Evolutionary conservation across 2,329 filamentous ascomycete genomes (phyloP), one percentile per base, ranked within the genome.

Genomic region (Cercospora sp.): DNA sequence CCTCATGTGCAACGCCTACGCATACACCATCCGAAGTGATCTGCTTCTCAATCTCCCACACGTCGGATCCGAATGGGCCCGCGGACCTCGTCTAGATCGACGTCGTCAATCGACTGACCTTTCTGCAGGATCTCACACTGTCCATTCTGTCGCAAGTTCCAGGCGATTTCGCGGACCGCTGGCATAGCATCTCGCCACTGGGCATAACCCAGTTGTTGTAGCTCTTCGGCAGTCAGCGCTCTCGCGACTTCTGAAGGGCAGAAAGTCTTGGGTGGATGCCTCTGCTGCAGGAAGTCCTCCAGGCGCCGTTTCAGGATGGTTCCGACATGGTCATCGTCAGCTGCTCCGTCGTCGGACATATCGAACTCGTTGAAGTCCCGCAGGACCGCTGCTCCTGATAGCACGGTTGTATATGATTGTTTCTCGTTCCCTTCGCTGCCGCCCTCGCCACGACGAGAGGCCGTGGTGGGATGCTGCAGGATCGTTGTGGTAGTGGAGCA

Each of bases 181-280:
- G 80, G 78, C 84, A 86, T 86, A 1, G 81, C 76, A 20, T 83
- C 81, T 60, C 83, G 77, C 84, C 84, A 86, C 5, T 75, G 72
- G 6, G 65, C 65, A 30, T 72, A 75, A 2, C 75, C 77, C 30
- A 78, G 69, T 6, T 64, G 63, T 6, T 67, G 48, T 31, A 86
- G 74, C 31, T 86, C 82, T 8, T 74, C 65, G 2, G 66, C 18
- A 13, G 81, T 80, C 8, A 85, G 74, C 0, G 82, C 79, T 28
- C 84, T 79, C 1, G 83, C 82, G 45, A 85, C 79, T 75, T 85
- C 84, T 13, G 83, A 85, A 3, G 83, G 84, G 71, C 84, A 86
- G 69, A 85, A 81, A 0, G 84, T 86, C 72, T 85, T 85, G 10
- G 84, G 84, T n/a, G 77, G 77, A 4, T 76, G 64, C 7, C 77